A percentile compares a stretch with the other conserved stretches of the same genome.
Evolutionary conservation across 345 rosid species (phyloP).

Genomic region (Angophora floribunda): DNA sequence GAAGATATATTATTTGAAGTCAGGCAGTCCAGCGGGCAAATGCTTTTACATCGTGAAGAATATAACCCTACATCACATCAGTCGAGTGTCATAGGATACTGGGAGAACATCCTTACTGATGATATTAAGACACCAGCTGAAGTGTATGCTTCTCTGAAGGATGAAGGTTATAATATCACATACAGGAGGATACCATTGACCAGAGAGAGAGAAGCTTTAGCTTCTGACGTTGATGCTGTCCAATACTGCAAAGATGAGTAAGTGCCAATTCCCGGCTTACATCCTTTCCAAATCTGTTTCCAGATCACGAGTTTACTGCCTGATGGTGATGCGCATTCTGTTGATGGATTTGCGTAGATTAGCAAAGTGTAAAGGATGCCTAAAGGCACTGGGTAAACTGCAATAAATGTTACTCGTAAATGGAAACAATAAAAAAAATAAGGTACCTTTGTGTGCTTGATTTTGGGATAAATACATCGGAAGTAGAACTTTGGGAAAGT

Average conservation of each 20-base stretch:
- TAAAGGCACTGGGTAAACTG: not conserved
- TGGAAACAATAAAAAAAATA: not conserved
- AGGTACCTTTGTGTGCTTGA: not conserved
- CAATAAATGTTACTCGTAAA: not conserved
- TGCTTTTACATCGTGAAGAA: slow-evolving; percentile 97
- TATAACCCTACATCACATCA: slow-evolving; percentile 55
- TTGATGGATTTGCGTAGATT: not conserved
- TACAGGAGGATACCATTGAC: slow-evolving; percentile 91
- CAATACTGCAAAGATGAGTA: slow-evolving; percentile 71
- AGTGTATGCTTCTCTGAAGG: slow-evolving; percentile 67
- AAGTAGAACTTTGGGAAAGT: not conserved
- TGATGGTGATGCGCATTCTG: not conserved
- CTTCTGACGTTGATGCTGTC: slow-evolving; percentile 81
- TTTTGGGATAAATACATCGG: not conserved
- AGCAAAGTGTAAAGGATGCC: not conserved
- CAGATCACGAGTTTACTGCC: not conserved
- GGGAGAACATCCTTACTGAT: slow-evolving; percentile 83
- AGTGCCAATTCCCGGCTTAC: slow-evolving; percentile 14
- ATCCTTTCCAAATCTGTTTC: not conserved
- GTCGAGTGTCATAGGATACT: slow-evolving; percentile 79
- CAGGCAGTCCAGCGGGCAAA: slow-evolving; percentile 61
- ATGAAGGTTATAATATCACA: slow-evolving; percentile 54
- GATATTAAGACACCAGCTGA: slow-evolving; percentile 90
- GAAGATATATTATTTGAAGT: slow-evolving; percentile 85
- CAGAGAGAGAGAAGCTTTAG: slow-evolving; percentile 84